These are phyloP conservation scores for Shiraia bambusicola DNA, from an alignment of 2,329 filamentous ascomycete species.

Conservation along the genomic window DNA sequence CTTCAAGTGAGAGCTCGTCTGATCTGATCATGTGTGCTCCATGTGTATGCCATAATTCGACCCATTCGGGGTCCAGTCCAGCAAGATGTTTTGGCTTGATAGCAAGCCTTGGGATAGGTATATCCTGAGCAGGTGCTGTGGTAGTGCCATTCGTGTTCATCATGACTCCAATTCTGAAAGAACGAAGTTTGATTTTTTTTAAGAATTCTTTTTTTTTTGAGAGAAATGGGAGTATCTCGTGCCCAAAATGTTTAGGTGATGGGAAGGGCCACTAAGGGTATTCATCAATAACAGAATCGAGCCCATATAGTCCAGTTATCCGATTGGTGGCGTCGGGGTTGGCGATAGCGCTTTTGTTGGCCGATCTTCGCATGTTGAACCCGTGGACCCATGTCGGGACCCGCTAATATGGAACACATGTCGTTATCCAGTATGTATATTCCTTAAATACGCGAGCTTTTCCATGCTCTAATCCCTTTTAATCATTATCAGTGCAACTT, in stretches of 20 bases:
- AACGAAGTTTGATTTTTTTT: too few species aligned
- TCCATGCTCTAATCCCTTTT: not conserved
- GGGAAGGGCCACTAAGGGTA: not conserved
- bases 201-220: not conserved
- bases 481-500: not conserved
- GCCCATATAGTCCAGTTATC: not conserved
- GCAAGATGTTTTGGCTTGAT: slow-evolving; percentile 8
- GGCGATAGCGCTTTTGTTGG: slow-evolving; percentile 1
- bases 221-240: not conserved
- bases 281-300: not conserved
- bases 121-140: not conserved
- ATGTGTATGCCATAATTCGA: slow-evolving; percentile 12
- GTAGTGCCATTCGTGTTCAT: too few species aligned
- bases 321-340: slow-evolving; percentile 9
- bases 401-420: not conserved
- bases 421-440: slow-evolving; percentile 1
- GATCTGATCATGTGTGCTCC: slow-evolving; percentile 14
- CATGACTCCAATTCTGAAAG: too few species aligned
- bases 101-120: slow-evolving; percentile 1
- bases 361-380: slow-evolving; percentile 6
- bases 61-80: slow-evolving; percentile 15
- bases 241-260: too few species aligned
- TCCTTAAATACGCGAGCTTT: slow-evolving; percentile 4
- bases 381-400: slow-evolving; percentile 2
- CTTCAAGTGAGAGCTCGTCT: slow-evolving; percentile 14